Evolutionary conservation across 345 rosid species (phyloP), one percentile per base, ranked within the genome.

Genomic region (Lumnitzera littorea): DNA sequence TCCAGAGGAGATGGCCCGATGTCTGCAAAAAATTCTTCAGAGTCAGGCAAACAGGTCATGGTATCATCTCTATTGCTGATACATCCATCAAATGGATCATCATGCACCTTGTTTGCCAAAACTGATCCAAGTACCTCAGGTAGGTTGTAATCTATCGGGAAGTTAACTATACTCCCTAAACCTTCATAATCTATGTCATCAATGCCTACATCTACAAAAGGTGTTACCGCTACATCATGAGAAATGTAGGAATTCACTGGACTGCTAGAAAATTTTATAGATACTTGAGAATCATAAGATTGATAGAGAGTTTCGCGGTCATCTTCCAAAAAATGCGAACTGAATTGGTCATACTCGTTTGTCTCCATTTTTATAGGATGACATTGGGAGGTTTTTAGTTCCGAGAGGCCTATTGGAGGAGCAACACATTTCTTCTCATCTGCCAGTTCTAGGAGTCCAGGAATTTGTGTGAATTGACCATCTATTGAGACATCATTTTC

Each of bases 91-190:
- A 50, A 46, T 31, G 61, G 51, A 55, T 67, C 68, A 24, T 75
- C 82, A 50, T 13, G 48, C 13, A 53, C 41, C 53, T 74, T 72
- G 29, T 61, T 46, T 63, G 51, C 46, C 43, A 66, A 67, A 15
- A 61, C 58, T 46, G 77, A 63, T 66, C 75, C 85, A 53, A 78
- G 76, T 10, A 76, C 83, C 61, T 77, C 63, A 56, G 75, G 78
- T 46, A 81, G 73, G 69, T 86, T 81, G 16, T 59, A 65, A 24
- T 76, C 77, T 51, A 56, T 13, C 12, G 81, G 82, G 54, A 80
- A 80, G 60, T 59, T 62, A 60, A 68, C 68, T 41, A 70, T 68
- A 66, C 64, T 66, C 47, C 46, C 48, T 8, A 55, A 15, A 46
- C 14, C 58, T 46, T 36, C 48, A 43, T 62, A 50, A 41, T 16